Percentiles rank a stretch among this genome's conserved stretches.
phyloP scores from a whole-genome alignment of 2,329 filamentous ascomycete genomes.

The Fonsecaea pugnacius region DNA sequence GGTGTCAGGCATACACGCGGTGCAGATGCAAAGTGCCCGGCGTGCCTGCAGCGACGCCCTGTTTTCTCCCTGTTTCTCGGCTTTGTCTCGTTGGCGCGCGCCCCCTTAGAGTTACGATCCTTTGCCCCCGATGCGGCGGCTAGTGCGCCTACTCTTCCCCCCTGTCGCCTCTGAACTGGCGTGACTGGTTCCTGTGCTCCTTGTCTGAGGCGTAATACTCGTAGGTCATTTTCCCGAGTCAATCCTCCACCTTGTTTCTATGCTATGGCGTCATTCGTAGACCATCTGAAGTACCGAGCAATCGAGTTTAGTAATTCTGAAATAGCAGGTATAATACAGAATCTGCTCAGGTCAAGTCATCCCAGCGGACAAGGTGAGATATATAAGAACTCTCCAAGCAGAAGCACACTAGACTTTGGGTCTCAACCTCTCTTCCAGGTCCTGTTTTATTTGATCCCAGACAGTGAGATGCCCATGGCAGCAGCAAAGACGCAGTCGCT shows the following conservation, averaged over 20 bases:
- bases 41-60: constrained; percentile 9
- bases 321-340: neutral
- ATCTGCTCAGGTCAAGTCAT: neutral
- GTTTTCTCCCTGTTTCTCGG: neutral
- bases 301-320: neutral
- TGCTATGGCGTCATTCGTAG: no score
- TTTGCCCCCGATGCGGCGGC: neutral
- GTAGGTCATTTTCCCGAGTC: neutral
- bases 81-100: constrained; percentile 7
- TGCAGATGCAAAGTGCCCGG: constrained; percentile 12
- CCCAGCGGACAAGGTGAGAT: neutral
- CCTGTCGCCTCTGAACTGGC: neutral
- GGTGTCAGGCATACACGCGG: constrained; percentile 7
- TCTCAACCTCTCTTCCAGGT: neutral
- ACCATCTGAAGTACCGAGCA: neutral
- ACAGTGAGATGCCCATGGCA: constrained; percentile 16
- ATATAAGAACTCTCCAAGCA: neutral
- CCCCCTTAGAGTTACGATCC: constrained; percentile 1
- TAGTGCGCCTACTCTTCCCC: neutral
- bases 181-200: neutral
- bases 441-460: neutral
- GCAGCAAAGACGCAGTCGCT: constrained; percentile 27
- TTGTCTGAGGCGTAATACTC: neutral
- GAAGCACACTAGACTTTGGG: neutral
- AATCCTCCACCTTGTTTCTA: neutral